Conservation (phyloP, 257 asterid species). For the Nicotiana attenuata region DNA sequence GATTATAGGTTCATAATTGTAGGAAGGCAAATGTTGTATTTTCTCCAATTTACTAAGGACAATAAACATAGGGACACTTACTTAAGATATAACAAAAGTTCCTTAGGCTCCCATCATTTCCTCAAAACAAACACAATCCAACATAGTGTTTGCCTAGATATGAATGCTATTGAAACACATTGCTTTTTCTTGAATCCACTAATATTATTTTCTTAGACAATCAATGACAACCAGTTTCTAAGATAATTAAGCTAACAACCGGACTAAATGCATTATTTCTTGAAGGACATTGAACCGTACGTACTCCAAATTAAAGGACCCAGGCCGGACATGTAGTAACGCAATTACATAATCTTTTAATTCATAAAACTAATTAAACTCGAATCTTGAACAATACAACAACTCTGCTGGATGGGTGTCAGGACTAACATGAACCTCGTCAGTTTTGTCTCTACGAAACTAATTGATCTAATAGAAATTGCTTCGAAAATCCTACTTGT, state of each 20-base stretch:
- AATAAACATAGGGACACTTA: background rate
- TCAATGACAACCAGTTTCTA: background rate
- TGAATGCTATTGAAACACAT: background rate
- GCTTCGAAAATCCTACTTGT: constrained; percentile 1
- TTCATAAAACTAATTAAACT: background rate
- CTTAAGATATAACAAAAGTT: background rate
- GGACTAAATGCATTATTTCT: background rate
- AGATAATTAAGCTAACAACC: background rate
- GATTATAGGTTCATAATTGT: background rate
- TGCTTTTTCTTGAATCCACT: background rate
- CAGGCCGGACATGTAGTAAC: background rate
- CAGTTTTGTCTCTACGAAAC: background rate
- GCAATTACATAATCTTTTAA: background rate
- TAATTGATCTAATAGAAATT: background rate
- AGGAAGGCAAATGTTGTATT: background rate
- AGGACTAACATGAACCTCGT: constrained; percentile 10
- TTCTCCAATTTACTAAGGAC: background rate
- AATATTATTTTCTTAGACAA: background rate
- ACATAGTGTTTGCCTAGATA: background rate
- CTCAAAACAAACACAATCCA: constrained; percentile 1
- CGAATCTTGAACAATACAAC: background rate
- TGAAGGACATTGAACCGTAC: constrained; percentile 5
- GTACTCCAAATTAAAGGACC: constrained; percentile 5
- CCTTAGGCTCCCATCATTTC: background rate
- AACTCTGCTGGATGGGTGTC: constrained; percentile 4